Percentiles rank a stretch among this genome's conserved stretches.
Evolutionary conservation across 2,329 filamentous ascomycete species (phyloP).

Genomic region (Ophiostoma tasmaniense): DNA sequence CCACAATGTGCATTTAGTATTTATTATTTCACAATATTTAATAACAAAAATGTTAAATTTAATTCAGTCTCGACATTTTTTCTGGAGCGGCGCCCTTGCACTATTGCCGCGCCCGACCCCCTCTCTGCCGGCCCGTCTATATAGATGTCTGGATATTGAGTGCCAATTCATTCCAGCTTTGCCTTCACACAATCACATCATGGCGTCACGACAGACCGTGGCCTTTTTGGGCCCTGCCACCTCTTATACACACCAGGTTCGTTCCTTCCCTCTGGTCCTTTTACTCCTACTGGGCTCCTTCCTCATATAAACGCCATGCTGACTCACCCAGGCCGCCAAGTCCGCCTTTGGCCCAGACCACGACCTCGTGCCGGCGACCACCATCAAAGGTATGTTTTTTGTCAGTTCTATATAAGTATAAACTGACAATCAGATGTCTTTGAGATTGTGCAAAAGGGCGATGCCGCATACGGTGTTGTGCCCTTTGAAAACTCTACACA

Average conservation of each 20-base stretch:
- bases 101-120: background rate
- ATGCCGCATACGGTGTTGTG: slow-evolving; percentile 66
- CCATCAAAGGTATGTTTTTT: slow-evolving; percentile 36
- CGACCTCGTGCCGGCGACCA: slow-evolving; percentile 41
- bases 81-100: background rate
- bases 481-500: slow-evolving; percentile 97
- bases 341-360: slow-evolving; percentile 39
- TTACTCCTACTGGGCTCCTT: background rate
- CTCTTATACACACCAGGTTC: slow-evolving; percentile 26
- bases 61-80: background rate
- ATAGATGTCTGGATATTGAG: background rate
- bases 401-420: background rate
- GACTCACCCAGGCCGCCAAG: slow-evolving; percentile 25
- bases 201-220: slow-evolving; percentile 15
- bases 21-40: background rate
- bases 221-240: slow-evolving; percentile 25
- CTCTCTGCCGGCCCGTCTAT: background rate
- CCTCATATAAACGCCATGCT: background rate
- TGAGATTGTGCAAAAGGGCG: slow-evolving; percentile 59
- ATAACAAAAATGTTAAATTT: background rate
- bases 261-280: background rate
- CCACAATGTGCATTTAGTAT: background rate
- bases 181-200: background rate
- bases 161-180: background rate
- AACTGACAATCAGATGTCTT: slow-evolving; percentile 60